Percentiles rank a stretch among this genome's conserved stretches.
These are phyloP conservation scores for Pyrenophora teres DNA, from an alignment of 2,329 filamentous ascomycete genomes.

Conservation along the genomic window DNA sequence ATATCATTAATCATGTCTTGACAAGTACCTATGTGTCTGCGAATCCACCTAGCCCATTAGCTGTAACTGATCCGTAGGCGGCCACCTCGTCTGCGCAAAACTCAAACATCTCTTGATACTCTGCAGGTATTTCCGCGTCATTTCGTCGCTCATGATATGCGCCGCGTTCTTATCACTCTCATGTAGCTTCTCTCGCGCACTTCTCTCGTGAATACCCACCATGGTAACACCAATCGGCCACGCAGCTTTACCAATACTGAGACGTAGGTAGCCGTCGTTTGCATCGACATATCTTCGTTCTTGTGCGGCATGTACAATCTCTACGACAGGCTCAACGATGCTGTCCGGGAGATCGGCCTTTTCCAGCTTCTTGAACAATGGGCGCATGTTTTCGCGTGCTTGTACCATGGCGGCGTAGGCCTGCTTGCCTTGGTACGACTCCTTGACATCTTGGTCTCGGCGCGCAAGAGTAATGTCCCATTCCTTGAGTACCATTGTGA, in stretches of 20 bases:
- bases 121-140: conserved; percentile 92
- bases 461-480: conserved; percentile 78
- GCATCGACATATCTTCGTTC: conserved; percentile 92
- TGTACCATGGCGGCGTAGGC: conserved; percentile 86
- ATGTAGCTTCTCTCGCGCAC: conserved; percentile 92
- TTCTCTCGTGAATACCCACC: conserved; percentile 98
- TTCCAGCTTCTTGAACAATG: conserved; percentile 89
- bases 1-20: too few species aligned
- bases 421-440: conserved; percentile 77
- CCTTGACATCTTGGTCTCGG: conserved; percentile 62
- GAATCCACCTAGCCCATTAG: conserved; percentile 74
- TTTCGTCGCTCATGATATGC: conserved; percentile 96
- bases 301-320: conserved; percentile 91
- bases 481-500: conserved; percentile 90
- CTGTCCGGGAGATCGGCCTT: conserved; percentile 77
- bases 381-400: conserved; percentile 83
- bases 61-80: conserved; percentile 87
- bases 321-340: conserved; percentile 79
- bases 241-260: conserved; percentile 94
- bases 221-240: conserved; percentile 99
- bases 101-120: conserved; percentile 97
- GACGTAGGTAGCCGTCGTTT: conserved; percentile 88
- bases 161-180: conserved; percentile 76
- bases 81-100: conserved; percentile 96
- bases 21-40: neutral